These are phyloP conservation scores for Tolypocladium endophyticum DNA, from an alignment of 2,329 filamentous ascomycete species.

Conservation along the genomic window DNA sequence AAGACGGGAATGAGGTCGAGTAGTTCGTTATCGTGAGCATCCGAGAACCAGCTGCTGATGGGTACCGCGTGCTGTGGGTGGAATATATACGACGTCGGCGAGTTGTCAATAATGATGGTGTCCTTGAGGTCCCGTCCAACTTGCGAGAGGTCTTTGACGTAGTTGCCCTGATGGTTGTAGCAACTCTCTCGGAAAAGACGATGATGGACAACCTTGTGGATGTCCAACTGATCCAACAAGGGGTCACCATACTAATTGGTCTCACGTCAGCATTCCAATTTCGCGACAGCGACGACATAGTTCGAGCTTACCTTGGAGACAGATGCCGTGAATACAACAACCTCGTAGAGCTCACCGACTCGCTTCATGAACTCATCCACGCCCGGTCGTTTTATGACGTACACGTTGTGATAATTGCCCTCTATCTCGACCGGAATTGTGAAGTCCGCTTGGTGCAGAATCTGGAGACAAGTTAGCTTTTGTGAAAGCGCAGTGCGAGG, in stretches of 20 bases:
- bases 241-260: conserved; percentile 91
- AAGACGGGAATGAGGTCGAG: conserved; percentile 96
- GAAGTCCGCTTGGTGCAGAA: conserved; percentile 95
- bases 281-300: conserved; percentile 5
- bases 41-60: conserved; percentile 99
- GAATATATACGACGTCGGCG: conserved; percentile 98
- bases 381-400: conserved; percentile 97
- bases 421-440: conserved; percentile 99
- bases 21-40: conserved; percentile 97
- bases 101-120: conserved; percentile 99
- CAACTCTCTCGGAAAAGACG: conserved; percentile 95
- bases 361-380: conserved; percentile 99
- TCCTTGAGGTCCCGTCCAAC: conserved; percentile 91
- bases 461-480: conserved; percentile 39
- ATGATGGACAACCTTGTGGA: conserved; percentile 94
- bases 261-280: not conserved
- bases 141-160: conserved; percentile 97
- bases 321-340: conserved; percentile 96
- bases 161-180: conserved; percentile 98
- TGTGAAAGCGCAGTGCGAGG: no score
- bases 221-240: conserved; percentile 89
- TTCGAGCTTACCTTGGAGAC: conserved; percentile 70
- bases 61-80: conserved; percentile 97
- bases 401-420: conserved; percentile 97
- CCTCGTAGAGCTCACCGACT: conserved; percentile 94